A percentile compares a stretch with the other conserved stretches of the same genome.
phyloP scores from a whole-genome alignment of 1,139 yeast species.

The Yamadazyma friedrichii region DNA sequence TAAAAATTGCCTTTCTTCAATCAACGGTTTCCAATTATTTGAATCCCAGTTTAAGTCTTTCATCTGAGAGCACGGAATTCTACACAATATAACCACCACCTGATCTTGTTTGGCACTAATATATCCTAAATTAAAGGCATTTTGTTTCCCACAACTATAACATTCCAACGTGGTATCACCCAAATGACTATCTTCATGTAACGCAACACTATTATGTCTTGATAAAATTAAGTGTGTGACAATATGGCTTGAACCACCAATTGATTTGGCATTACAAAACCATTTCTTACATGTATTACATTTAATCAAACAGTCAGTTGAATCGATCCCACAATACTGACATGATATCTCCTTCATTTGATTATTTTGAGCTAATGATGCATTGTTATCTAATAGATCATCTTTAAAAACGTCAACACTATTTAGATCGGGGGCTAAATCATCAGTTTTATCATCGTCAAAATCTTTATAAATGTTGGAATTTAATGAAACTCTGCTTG shows the following conservation, averaged over 20 bases:
- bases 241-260: conserved; percentile 72
- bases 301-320: conserved; percentile 65
- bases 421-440: neutral
- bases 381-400: neutral
- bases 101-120: conserved; percentile 87
- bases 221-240: conserved; percentile 83
- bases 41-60: conserved; percentile 84
- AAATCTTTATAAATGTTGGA: neutral
- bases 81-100: conserved; percentile 82
- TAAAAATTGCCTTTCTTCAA: conserved; percentile 74
- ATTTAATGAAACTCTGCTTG: neutral
- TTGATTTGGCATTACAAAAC: conserved; percentile 84
- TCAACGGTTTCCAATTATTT: conserved; percentile 82
- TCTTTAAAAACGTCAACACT: neutral
- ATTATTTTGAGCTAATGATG: neutral
- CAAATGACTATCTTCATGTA: conserved; percentile 78
- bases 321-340: conserved; percentile 75
- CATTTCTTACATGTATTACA: conserved; percentile 80
- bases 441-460: neutral
- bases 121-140: conserved; percentile 81
- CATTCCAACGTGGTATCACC: conserved; percentile 89
- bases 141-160: conserved; percentile 83
- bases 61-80: conserved; percentile 84
- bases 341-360: conserved; percentile 27
- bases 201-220: conserved; percentile 69